phyloP scores from a whole-genome alignment of 1,284 basidiomycete genomes.

The Polyporus tsugae region DNA sequence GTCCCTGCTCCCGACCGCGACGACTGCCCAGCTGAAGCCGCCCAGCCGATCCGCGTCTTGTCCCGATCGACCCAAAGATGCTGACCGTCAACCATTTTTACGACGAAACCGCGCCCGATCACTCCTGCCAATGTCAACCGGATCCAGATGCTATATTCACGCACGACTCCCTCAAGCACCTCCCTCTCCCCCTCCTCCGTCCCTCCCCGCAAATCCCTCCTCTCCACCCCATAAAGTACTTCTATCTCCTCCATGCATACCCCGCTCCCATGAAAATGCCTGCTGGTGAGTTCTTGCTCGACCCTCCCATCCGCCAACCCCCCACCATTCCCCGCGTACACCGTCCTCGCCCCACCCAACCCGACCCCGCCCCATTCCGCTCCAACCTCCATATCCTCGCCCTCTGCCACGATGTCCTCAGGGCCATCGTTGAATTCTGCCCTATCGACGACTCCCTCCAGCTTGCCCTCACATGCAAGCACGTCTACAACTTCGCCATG shows the following conservation, averaged over 20 bases:
- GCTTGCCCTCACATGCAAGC: conserved; percentile 32
- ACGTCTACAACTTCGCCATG: conserved; percentile 30
- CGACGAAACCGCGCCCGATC: conserved; percentile 30
- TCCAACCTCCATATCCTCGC: conserved; percentile 23
- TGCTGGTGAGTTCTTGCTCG: conserved; percentile 28
- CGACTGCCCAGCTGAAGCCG: conserved; percentile 2
- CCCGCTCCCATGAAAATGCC: conserved; percentile 23
- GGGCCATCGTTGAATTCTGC: conserved; percentile 29
- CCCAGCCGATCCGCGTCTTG: conserved; percentile 11
- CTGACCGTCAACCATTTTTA: conserved; percentile 24
- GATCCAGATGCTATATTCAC: conserved; percentile 34
- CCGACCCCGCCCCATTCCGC: conserved; percentile 9
- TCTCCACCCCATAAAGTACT: conserved; percentile 18
- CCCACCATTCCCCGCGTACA: neutral
- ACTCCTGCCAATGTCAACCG: conserved; percentile 32
- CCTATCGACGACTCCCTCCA: conserved; percentile 28
- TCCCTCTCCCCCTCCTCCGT: conserved; percentile 16
- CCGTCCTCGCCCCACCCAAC: conserved; percentile 10
- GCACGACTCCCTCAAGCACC: conserved; percentile 25
- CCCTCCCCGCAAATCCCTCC: conserved; percentile 3
- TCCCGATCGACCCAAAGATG: conserved; percentile 18
- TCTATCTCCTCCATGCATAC: conserved; percentile 28
- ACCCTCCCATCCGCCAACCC: conserved; percentile 10
- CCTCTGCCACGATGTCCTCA: conserved; percentile 34
- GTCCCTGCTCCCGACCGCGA: conserved; percentile 16